Percentiles rank a stretch among this genome's conserved stretches.
These are phyloP conservation scores for Ambrosia trifida DNA, from an alignment of 129 eudicot genomes.

Conservation along the genomic window DNA sequence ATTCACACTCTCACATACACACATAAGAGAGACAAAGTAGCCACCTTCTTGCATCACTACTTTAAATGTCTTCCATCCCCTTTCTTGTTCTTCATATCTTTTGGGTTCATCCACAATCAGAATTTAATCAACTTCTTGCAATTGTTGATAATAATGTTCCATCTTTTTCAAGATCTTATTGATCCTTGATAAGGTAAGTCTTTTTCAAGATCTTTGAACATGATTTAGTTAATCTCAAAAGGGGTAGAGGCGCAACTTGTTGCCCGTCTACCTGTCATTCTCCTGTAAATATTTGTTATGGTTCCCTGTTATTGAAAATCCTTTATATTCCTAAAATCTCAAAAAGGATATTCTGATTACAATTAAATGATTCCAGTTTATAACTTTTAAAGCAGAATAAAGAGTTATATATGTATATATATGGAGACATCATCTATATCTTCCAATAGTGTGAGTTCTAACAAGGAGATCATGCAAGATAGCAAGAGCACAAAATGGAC, in stretches of 20 bases:
- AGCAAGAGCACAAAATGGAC: slow-evolving; percentile 67
- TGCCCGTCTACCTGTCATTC: too few relatives aligned
- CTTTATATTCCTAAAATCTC: neutral
- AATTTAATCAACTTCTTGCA: slow-evolving; percentile 5
- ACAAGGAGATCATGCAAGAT: slow-evolving; percentile 35
- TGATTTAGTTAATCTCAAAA: neutral
- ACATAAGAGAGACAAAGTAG: slow-evolving; percentile 3
- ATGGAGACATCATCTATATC: slow-evolving; percentile 56
- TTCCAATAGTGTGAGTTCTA: slow-evolving; percentile 40
- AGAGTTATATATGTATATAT: slow-evolving; percentile 25
- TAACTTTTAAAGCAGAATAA: slow-evolving; percentile 14
- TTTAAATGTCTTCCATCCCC: slow-evolving; percentile 63
- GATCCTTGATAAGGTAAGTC: slow-evolving; percentile 45
- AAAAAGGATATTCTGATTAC: slow-evolving; percentile 33
- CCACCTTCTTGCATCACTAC: slow-evolving; percentile 35
- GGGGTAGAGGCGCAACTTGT: too few relatives aligned
- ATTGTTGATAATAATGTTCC: neutral
- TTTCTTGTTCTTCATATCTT: slow-evolving; percentile 56
- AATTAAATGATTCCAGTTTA: neutral
- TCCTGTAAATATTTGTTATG: too few relatives aligned
- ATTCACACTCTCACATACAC: too few relatives aligned
- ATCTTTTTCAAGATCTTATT: slow-evolving; percentile 38
- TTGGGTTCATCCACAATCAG: slow-evolving; percentile 68
- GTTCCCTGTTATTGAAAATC: too few relatives aligned
- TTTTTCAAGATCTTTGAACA: slow-evolving; percentile 32